phyloP scores from a whole-genome alignment of 345 rosid species.

The Turnera subulata region DNA sequence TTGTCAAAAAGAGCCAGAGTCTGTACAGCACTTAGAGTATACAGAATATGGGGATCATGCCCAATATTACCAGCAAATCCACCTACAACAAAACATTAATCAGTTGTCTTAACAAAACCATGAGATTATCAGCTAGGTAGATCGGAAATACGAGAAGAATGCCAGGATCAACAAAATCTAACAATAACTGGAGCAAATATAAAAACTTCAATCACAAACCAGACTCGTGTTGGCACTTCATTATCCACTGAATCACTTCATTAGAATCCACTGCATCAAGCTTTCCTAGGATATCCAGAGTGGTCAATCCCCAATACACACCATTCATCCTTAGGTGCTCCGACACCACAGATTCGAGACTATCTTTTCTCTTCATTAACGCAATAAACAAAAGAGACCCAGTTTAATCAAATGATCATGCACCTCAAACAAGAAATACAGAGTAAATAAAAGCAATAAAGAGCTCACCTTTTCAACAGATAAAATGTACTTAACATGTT shows the following conservation, averaged over 20 bases:
- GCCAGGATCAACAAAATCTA: no score
- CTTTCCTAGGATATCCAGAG: slow-evolving; percentile 74
- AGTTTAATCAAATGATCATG: no score
- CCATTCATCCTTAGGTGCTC: slow-evolving; percentile 89
- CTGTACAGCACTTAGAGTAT: slow-evolving; percentile 86
- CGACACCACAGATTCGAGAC: slow-evolving; percentile 80
- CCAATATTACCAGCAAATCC: slow-evolving; percentile 95
- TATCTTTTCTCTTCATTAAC: slow-evolving; percentile 51
- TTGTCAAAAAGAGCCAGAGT: slow-evolving; percentile 72
- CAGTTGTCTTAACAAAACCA: not conserved
- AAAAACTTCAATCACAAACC: slow-evolving; percentile 38
- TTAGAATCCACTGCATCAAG: slow-evolving; percentile 45
- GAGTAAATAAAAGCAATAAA: not conserved
- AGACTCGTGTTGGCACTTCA: slow-evolving; percentile 76
- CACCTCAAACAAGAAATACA: not conserved
- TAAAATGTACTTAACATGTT: slow-evolving; percentile 60
- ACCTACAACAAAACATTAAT: slow-evolving; percentile 36
- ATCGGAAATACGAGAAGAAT: no score
- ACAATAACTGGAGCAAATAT: no score
- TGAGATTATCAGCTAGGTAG: no score
- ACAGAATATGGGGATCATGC: slow-evolving; percentile 76
- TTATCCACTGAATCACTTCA: slow-evolving; percentile 67
- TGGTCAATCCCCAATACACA: slow-evolving; percentile 84
- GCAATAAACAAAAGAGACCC: slow-evolving; percentile 2
- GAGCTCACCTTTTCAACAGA: slow-evolving; percentile 59